Evolutionary conservation across 208 protist species (phyloP), one percentile per base, ranked within the genome.

Genomic region (Leishmania tropica): DNA sequence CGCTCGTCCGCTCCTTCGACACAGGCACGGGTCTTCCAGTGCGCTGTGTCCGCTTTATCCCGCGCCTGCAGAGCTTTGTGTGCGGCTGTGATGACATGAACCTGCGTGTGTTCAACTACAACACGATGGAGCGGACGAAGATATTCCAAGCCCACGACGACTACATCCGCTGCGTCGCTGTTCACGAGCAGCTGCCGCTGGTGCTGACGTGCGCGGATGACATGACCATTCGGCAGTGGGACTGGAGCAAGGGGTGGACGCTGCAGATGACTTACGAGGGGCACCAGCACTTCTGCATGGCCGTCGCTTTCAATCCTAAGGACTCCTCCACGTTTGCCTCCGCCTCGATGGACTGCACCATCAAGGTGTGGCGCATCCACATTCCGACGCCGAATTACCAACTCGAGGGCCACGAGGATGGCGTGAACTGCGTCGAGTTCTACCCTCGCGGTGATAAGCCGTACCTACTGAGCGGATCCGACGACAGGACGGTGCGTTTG

Each of bases 371-470:
- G 99, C 94, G 88, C 64, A 84, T 99, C 31, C 94, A 92, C 81
- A 97, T 95, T 64, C 78, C 92, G 2, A 86, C 89, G 68, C 91
- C 99, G 7, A 99, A 99, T 88, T 99, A 99, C 85, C 98, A 98
- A 35, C 93, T 99, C 1, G 96, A 99, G 78, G 99, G 99, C 48
- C 99, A 99, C 88, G 96, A 98, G 60, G 98, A 99, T 78, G 99
- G 99, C 74, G 98, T 99, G n/a, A 99, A 99, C 89, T 99, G 97
- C 85, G 92, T 99, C 24, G 98, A 99, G 78, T 99, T 99, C 86
- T 99, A 98, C 81, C 89, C 90, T 2, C 98, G 97, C n/a, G 95
- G 96, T 75, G 99, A 99, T 78, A 99, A 99, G 86, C 99, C 99
- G 10, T 99, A 99, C 86, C 86, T 99, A 3, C 92, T 99, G 56